phyloP scores from a whole-genome alignment of 345 rosid species.

The Populus tremula region DNA sequence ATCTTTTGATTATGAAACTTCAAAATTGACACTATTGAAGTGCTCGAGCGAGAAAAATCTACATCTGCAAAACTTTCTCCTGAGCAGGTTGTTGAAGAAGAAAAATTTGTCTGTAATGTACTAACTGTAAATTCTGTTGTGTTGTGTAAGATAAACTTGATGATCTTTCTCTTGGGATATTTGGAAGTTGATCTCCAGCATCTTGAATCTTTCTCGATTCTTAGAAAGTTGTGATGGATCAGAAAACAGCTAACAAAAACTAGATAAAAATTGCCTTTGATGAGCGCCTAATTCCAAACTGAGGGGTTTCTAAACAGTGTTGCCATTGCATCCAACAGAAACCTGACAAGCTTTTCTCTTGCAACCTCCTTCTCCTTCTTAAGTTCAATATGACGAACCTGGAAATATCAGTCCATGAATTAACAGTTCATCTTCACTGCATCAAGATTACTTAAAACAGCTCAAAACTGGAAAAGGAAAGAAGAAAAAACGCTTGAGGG shows the following conservation, averaged over 20 bases:
- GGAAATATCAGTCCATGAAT: slow-evolving; percentile 8
- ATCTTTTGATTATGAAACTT: not conserved
- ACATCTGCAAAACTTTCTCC: slow-evolving; percentile 1
- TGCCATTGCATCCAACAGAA: slow-evolving; percentile 65
- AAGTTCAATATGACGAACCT: slow-evolving; percentile 83
- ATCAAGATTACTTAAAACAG: not conserved
- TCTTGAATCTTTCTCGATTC: not conserved
- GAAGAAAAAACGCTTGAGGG: not conserved
- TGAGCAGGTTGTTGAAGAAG: not conserved
- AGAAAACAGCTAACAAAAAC: not conserved
- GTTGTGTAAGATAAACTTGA: not conserved
- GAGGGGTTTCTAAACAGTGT: slow-evolving; percentile 70
- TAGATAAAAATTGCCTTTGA: not conserved
- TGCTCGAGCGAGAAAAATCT: not conserved
- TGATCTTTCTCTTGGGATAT: not conserved
- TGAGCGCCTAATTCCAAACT: slow-evolving; percentile 55
- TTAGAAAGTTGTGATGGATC: not conserved
- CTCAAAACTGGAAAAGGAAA: not conserved
- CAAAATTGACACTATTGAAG: too few relatives aligned
- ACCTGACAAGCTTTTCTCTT: slow-evolving; percentile 62
- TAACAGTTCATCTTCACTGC: not conserved
- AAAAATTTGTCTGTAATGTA: not conserved
- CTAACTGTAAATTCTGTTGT: not conserved
- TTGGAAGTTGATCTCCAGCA: not conserved
- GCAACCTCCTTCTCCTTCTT: slow-evolving; percentile 76